phyloP scores from a whole-genome alignment of 1,284 basidiomycete genomes.

The Thecaphora thlaspeos region DNA sequence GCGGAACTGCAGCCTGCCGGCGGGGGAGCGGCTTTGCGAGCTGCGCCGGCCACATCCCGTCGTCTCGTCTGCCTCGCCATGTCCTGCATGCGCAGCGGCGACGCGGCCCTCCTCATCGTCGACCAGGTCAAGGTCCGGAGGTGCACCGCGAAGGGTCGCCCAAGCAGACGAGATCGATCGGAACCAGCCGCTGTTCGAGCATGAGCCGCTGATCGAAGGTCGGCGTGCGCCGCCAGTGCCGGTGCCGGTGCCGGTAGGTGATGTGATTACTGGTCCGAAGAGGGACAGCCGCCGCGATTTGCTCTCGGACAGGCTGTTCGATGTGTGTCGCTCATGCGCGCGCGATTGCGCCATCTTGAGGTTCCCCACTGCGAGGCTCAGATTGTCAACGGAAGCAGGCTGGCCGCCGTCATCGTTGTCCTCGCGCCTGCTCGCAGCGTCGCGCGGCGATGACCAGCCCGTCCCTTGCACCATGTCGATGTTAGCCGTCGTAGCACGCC shows the following conservation, averaged over 20 bases:
- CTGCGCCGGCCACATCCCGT: constrained; percentile 1
- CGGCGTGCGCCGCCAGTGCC: constrained; percentile 18
- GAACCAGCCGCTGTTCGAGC: constrained; percentile 37
- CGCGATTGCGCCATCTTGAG: constrained; percentile 37
- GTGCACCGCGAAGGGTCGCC: constrained; percentile 1
- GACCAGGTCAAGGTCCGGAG: neutral
- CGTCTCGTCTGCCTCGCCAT: too few species aligned
- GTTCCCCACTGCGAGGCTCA: constrained; percentile 29
- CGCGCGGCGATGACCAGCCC: neutral
- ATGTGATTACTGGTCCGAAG: constrained; percentile 19
- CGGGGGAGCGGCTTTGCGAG: too few species aligned
- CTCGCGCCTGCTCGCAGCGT: too few species aligned
- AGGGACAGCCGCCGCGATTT: constrained; percentile 21
- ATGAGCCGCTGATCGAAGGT: constrained; percentile 28
- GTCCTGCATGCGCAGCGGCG: too few species aligned
- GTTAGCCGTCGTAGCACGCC: neutral
- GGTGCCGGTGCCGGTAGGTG: too few species aligned
- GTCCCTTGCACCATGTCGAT: neutral
- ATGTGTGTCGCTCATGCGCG: constrained; percentile 10
- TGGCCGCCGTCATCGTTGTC: neutral
- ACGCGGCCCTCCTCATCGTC: neutral
- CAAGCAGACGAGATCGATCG: constrained; percentile 38
- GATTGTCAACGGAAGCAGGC: constrained; percentile 3
- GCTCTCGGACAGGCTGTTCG: constrained; percentile 9
- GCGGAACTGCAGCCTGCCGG: neutral